Evolutionary conservation across 2,329 filamentous ascomycete genomes (phyloP), one percentile per base, ranked within the genome.

Genomic region (Trichoderma sp.): DNA sequence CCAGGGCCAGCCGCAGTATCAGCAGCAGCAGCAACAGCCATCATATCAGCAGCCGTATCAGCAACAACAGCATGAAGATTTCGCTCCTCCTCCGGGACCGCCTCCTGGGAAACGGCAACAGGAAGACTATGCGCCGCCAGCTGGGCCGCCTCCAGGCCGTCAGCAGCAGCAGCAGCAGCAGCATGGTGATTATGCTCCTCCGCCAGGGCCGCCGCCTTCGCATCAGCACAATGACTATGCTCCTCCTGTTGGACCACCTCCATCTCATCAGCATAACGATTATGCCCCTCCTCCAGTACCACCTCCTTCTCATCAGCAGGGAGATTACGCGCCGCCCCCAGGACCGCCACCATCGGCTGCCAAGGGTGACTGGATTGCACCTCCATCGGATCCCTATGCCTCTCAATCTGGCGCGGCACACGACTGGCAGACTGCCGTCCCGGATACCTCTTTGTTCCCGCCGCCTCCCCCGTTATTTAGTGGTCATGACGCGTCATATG

Each of bases 371-470:
- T 78, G 76, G 75, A 81, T 78, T 24, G 78, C 77, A 9, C 82
- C 83, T 32, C 84, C 83, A 1, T 75, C 81, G 0, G 82, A 81
- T 0, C 81, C 78, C 6, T 77, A 81, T 28, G 79, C 80, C 7
- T 71, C 74, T 21, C 72, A 71, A 60, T 72, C 75, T 43, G 76
- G 77, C 61, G 73, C 75, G 5, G 79, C 89, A 75, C 91, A 94
- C 78, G 89, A 92, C 81, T 94, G 92, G 92, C 85, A 90, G 75
- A 78, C 86, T 7, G 87, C 90, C 3, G 91, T 94, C 1, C 91
- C 92, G 0, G 92, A 94, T 79, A 93, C 89, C 1, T 85, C 91
- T 1, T 85, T 92, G 11, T 88, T 94, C 57, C 92, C 92, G 1
- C 92, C 92, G 0, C 92, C 92, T 1, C 92, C 92, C 0, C 87